Percentiles rank a stretch among this genome's conserved stretches.
phyloP scores from a whole-genome alignment of 805 yeast species.

The Geotrichum ghanense region DNA sequence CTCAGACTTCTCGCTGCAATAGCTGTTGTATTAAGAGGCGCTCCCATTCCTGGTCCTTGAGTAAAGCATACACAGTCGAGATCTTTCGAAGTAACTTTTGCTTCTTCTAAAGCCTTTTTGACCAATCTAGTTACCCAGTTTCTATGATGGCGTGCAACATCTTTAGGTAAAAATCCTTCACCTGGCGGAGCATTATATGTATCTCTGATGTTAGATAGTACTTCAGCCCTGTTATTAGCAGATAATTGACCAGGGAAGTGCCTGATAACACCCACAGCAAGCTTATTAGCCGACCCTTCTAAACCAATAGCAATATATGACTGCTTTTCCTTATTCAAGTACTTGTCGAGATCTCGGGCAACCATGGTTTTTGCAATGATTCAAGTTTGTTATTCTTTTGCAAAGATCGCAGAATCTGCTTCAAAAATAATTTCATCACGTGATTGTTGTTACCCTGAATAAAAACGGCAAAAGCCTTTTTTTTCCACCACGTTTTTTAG shows the following conservation, averaged over 20 bases:
- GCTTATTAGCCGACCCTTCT: constrained; percentile 95
- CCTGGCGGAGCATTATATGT: constrained; percentile 97
- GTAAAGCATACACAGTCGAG: constrained; percentile 70
- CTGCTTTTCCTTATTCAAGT: constrained; percentile 25
- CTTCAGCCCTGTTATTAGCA: constrained; percentile 51
- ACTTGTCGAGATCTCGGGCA: background rate
- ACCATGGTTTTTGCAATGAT: too few relatives aligned
- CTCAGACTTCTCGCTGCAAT: constrained; percentile 82
- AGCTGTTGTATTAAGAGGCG: constrained; percentile 88
- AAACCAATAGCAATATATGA: constrained; percentile 64
- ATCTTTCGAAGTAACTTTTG: constrained; percentile 40
- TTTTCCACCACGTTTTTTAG: constrained; percentile 1
- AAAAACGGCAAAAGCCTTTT: background rate
- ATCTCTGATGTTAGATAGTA: constrained; percentile 84
- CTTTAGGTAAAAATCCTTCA: constrained; percentile 93
- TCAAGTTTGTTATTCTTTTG: too few relatives aligned
- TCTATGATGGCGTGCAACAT: constrained; percentile 92
- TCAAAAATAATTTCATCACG: too few relatives aligned
- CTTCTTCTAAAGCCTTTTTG: constrained; percentile 49
- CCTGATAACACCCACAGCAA: constrained; percentile 85
- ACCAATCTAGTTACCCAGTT: constrained; percentile 85
- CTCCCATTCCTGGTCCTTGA: constrained; percentile 99
- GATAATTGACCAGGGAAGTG: constrained; percentile 55
- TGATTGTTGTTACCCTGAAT: background rate
- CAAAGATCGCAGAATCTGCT: too few relatives aligned